Base-by-base conservation (phyloP, 2,329 filamentous ascomycete species). In the Monilinia fructicola region DNA sequence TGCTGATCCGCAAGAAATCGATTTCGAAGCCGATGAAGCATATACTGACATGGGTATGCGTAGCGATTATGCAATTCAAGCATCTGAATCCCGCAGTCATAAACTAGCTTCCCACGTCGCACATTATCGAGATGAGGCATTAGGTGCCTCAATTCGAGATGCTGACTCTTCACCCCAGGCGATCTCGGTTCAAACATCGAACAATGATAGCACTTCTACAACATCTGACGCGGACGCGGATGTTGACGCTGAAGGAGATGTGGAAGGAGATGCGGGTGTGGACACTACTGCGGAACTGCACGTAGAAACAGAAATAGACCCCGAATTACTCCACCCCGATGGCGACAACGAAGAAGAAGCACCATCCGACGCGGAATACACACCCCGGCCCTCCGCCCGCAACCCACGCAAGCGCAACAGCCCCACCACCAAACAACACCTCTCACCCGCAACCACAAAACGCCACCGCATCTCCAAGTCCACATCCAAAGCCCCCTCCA, bases 331-430 rank as follows among this genome's bases (percentile, higher is more conserved):
- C 6, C n/a, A 11, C 16, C 44, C 31, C 1, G 31, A 65, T 3
- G 7, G 46, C 44, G 69, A 70, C 18, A 40, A 65, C 12, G 68
- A 69, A 35, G 48, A 56, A 26, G 40, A 71, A 23, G 52, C 62
- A 35, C 65, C 64, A 31, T 71, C 69, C 14, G 73, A 75, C 42
- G 63, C 70, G 4, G 72, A 74, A 52, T 75, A 73, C 68, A 72
- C 60, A 2, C 73, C 73, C 3, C 55, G 48, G 7, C 21, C 35
- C 2, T 66, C 68, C 10, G 52, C 54, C 2, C 67, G 68, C 21
- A 61, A 68, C 7, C 63, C 70, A 18, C 70, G 69, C 48, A 74
- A 71, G 44, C 69, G 68, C 12, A 68, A 61, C 14, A 65, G 40
- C 7, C 53, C 66, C 53, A 23, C 52, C 16, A 54, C 67, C 60